Conservation (phyloP, 2,329 filamentous ascomycete species). For the Karstenula rhodostoma region DNA sequence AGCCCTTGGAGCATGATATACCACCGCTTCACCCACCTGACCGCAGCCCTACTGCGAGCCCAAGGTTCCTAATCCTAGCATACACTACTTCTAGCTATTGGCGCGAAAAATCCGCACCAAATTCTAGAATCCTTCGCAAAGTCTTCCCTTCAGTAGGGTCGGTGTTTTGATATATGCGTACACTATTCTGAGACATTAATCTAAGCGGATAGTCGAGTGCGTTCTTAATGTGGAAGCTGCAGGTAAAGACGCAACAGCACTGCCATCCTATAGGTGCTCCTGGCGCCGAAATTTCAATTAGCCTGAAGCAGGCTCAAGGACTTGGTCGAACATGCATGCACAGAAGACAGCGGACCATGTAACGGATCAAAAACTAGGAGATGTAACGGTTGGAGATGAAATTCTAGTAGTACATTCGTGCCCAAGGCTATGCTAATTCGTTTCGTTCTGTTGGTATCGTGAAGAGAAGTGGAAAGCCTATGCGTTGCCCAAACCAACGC, state of each 20-base stretch:
- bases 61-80: too few relatives aligned
- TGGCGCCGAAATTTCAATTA: not conserved
- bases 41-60: not conserved
- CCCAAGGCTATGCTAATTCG: constrained; percentile 1
- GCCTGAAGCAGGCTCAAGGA: not conserved
- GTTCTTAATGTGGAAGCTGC: not conserved
- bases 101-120: not conserved
- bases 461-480: not conserved
- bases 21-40: not conserved
- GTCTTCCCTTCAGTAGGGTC: not conserved
- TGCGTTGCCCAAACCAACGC: not conserved
- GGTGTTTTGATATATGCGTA: not conserved
- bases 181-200: not conserved
- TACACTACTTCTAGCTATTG: not conserved
- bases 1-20: not conserved
- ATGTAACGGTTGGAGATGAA: not conserved
- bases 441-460: constrained; percentile 8
- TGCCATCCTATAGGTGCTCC: not conserved
- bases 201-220: not conserved
- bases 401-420: constrained; percentile 8
- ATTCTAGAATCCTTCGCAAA: not conserved
- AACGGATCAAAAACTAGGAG: not conserved
- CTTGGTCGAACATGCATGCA: not conserved
- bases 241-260: not conserved
- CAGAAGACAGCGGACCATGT: not conserved